Conservation (phyloP, 768 basidiomycete genomes). For the Mycena venus region DNA sequence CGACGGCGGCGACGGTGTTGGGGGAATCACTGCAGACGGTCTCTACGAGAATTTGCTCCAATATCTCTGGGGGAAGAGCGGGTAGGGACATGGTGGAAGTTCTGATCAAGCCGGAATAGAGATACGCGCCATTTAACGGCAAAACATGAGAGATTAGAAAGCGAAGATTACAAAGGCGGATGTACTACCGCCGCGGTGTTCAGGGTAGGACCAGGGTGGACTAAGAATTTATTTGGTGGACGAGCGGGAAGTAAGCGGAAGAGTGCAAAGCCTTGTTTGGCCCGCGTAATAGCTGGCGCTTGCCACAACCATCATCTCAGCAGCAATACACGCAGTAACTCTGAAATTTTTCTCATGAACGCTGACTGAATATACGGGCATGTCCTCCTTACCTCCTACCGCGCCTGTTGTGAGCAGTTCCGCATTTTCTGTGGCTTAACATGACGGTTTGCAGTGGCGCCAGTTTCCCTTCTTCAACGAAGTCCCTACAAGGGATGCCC, state of each 20-base stretch:
- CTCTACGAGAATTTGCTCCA: conserved; percentile 52
- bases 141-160: background rate
- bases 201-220: background rate
- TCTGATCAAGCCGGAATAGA: background rate
- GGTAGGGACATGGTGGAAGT: conserved; percentile 13
- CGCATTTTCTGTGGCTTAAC: background rate
- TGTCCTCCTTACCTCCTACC: conserved; percentile 41
- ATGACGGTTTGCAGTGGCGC: conserved; percentile 69
- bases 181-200: background rate
- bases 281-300: background rate
- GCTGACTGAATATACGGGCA: conserved; percentile 22
- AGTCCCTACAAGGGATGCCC: conserved; percentile 80
- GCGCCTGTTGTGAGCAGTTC: conserved; percentile 39
- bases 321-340: background rate
- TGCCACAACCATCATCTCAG: background rate
- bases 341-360: too few species aligned
- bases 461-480: conserved; percentile 93
- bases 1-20: conserved; percentile 45
- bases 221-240: background rate
- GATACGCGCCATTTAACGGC: background rate
- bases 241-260: too few species aligned
- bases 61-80: conserved; percentile 52
- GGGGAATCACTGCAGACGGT: conserved; percentile 23
- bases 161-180: background rate
- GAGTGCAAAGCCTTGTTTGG: background rate